These are phyloP conservation scores for Colletotrichum euphorbiae DNA, from an alignment of 2,329 filamentous ascomycete genomes.

Conservation along the genomic window DNA sequence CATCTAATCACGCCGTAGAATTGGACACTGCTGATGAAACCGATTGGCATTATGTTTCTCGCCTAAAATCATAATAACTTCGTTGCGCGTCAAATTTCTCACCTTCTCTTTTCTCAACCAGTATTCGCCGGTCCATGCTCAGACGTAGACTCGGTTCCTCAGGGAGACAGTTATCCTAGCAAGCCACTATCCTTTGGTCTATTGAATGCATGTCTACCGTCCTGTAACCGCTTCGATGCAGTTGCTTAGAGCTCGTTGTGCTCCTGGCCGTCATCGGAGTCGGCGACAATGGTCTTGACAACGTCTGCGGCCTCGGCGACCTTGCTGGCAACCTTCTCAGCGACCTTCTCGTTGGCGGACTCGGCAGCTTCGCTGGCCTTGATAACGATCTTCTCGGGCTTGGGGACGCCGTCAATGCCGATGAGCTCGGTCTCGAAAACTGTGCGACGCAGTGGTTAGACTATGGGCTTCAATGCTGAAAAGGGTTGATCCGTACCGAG, in stretches of 20 bases:
- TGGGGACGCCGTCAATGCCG: conserved; percentile 79
- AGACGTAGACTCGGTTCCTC: neutral
- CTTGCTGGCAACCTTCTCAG: conserved; percentile 59
- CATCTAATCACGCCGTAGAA: accelerated
- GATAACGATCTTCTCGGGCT: conserved; percentile 59
- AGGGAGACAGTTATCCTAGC: neutral
- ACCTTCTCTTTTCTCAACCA: neutral
- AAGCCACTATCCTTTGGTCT: neutral
- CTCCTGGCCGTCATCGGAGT: conserved; percentile 66
- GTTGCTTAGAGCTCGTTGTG: conserved; percentile 68
- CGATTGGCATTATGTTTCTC: conserved; percentile 26
- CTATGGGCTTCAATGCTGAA: neutral
- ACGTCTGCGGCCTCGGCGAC: conserved; percentile 62
- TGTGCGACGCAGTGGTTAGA: conserved; percentile 46
- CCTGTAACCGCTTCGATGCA: neutral
- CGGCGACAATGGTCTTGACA: conserved; percentile 63
- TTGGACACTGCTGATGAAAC: neutral
- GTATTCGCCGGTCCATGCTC: conserved; percentile 19
- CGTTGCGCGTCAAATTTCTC: conserved; percentile 29
- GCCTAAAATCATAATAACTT: conserved; percentile 25
- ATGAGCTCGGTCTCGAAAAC: conserved; percentile 94
- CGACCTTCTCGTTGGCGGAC: conserved; percentile 53
- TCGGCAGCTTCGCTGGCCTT: conserved; percentile 52
- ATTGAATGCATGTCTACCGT: conserved; percentile 3
- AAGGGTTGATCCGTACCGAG: conserved; percentile 65